These are phyloP conservation scores for Cryptococcus sp. DNA, from an alignment of 1,284 basidiomycete genomes.

Conservation along the genomic window DNA sequence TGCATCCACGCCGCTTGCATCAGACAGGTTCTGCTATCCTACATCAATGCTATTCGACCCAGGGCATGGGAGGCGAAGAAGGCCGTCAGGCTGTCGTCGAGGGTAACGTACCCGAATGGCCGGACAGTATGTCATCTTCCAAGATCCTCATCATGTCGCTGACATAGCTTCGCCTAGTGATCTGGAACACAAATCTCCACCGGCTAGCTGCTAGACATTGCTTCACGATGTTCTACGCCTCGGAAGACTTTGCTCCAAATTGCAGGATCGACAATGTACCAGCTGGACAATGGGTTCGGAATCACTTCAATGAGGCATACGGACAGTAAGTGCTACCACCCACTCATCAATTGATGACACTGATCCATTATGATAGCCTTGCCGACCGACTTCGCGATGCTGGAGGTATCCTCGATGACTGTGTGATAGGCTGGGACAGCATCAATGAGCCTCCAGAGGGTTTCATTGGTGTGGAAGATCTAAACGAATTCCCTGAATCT, in stretches of 20 bases:
- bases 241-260: conserved; percentile 36
- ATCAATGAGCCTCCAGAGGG: conserved; percentile 94
- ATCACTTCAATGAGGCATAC: conserved; percentile 27
- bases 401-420: conserved; percentile 55
- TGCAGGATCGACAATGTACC: conserved; percentile 33
- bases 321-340: conserved; percentile 26
- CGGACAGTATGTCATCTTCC: conserved; percentile 34
- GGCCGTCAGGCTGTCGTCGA: conserved; percentile 19
- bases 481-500: conserved; percentile 63
- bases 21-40: conserved; percentile 32
- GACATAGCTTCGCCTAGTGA: conserved; percentile 26
- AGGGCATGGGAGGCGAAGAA: conserved; percentile 30
- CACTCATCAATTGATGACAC: not conserved
- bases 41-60: conserved; percentile 26
- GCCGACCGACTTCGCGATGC: conserved; percentile 43
- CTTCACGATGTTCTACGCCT: conserved; percentile 42
- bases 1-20: conserved; percentile 33
- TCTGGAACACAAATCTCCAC: conserved; percentile 41
- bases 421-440: conserved; percentile 79
- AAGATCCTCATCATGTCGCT: not conserved
- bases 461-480: conserved; percentile 71
- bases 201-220: conserved; percentile 37
- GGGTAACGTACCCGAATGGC: conserved; percentile 25
- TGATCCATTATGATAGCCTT: conserved; percentile 18
- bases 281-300: conserved; percentile 22